A percentile compares a stretch with the other conserved stretches of the same genome.
Conservation (phyloP, 2,329 filamentous ascomycete species). For the Talaromyces sp. region DNA sequence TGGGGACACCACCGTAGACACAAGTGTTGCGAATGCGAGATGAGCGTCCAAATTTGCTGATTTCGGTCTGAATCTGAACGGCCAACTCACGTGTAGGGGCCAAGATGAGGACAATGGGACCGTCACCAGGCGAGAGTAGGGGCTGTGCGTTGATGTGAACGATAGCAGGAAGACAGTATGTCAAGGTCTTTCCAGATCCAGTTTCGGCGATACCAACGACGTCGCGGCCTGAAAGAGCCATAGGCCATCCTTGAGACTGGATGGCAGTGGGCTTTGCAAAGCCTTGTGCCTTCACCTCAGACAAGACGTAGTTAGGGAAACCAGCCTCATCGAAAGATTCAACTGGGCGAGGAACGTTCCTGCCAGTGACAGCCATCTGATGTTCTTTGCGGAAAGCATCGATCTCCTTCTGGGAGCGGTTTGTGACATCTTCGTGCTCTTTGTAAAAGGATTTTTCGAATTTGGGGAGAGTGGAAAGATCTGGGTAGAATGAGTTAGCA, state of each 20-base stretch:
- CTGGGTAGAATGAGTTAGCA: conserved; percentile 48
- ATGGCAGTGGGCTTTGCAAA: conserved; percentile 93
- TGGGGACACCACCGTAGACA: conserved; percentile 97
- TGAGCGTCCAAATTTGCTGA: conserved; percentile 97
- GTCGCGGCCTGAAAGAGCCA: conserved; percentile 96
- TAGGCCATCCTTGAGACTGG: conserved; percentile 98
- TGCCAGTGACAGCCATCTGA: conserved; percentile 77
- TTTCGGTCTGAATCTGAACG: conserved; percentile 97
- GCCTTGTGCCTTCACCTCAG: conserved; percentile 96
- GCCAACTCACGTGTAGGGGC: conserved; percentile 96
- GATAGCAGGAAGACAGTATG: conserved; percentile 95
- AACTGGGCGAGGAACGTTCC: conserved; percentile 84
- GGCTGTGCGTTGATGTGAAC: conserved; percentile 99
- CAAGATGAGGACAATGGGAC: conserved; percentile 92
- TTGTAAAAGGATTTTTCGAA: conserved; percentile 99
- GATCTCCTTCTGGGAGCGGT: conserved; percentile 73
- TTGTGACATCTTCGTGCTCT: conserved; percentile 76
- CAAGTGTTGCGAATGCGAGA: conserved; percentile 98
- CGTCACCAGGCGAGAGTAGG: conserved; percentile 88
- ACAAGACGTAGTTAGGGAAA: conserved; percentile 95
- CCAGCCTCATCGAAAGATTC: conserved; percentile 97
- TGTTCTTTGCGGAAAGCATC: conserved; percentile 83
- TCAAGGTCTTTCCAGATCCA: conserved; percentile 97
- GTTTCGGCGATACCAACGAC: conserved; percentile 99
- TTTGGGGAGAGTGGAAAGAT: conserved; percentile 76